Conservation (phyloP, 257 asterid species). For the Solanum medicagineum region DNA sequence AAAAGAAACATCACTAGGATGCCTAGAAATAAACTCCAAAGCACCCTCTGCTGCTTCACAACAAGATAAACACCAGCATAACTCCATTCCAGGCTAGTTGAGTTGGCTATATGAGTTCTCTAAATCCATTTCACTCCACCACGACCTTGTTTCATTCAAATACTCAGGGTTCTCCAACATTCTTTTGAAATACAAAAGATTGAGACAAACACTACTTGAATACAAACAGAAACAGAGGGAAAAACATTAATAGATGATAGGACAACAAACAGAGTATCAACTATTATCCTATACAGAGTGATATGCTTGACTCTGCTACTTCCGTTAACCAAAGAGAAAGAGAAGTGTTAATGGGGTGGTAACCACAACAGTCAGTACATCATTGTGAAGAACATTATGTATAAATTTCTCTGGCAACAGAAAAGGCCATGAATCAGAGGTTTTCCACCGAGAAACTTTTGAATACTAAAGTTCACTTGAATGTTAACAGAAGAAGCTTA, state of each 20-base stretch:
- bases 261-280: not conserved
- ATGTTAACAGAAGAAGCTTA: not conserved
- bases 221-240: not conserved
- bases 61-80: not conserved
- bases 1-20: not conserved
- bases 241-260: not conserved
- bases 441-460: not conserved
- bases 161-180: not conserved
- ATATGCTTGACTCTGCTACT: not conserved
- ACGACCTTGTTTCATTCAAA: not conserved
- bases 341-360: not conserved
- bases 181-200: not conserved
- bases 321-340: not conserved
- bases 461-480: not conserved
- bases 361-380: not conserved
- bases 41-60: not conserved
- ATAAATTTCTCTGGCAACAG: not conserved
- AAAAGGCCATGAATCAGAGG: not conserved
- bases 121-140: not conserved
- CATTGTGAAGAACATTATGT: not conserved
- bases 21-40: not conserved
- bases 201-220: not conserved
- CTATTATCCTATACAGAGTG: not conserved
- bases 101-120: not conserved
- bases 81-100: not conserved